Evolutionary conservation across 768 basidiomycete genomes (phyloP).

Genomic region (Holtermannia corniformis): DNA sequence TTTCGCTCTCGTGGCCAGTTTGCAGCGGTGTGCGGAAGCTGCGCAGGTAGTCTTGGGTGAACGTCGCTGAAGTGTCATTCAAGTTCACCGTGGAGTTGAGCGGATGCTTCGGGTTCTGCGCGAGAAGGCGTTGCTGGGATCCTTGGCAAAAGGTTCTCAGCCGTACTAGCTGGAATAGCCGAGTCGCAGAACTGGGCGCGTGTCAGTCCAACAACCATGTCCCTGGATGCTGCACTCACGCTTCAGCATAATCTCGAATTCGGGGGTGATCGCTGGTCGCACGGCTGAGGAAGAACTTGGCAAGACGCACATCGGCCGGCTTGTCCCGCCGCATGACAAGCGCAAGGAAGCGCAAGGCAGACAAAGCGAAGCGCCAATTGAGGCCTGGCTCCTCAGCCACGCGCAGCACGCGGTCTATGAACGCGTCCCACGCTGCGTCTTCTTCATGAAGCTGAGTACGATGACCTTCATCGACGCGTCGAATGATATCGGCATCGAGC

Average conservation of each 20-base stretch:
- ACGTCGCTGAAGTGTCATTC: slow-evolving; percentile 47
- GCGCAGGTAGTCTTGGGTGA: slow-evolving; percentile 52
- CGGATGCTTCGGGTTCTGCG: slow-evolving; percentile 59
- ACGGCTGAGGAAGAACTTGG: slow-evolving; percentile 26
- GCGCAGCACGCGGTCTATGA: slow-evolving; percentile 18
- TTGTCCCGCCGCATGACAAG: slow-evolving; percentile 22
- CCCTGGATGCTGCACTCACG: slow-evolving; percentile 12
- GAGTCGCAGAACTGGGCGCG: slow-evolving; percentile 62
- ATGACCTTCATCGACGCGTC: slow-evolving; percentile 8
- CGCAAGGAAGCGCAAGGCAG: slow-evolving; percentile 20
- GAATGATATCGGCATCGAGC: slow-evolving; percentile 11
- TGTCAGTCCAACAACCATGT: not conserved
- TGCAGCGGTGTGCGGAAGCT: slow-evolving; percentile 51
- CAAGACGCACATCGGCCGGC: slow-evolving; percentile 26
- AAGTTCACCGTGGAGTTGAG: slow-evolving; percentile 51
- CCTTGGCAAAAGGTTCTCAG: slow-evolving; percentile 61
- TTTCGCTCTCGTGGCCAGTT: slow-evolving; percentile 23
- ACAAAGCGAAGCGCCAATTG: slow-evolving; percentile 30
- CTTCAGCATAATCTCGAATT: slow-evolving; percentile 29
- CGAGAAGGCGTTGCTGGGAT: slow-evolving; percentile 54
- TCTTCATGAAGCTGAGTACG: slow-evolving; percentile 6
- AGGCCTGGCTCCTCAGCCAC: slow-evolving; percentile 19
- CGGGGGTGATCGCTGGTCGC: slow-evolving; percentile 33
- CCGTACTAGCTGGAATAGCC: slow-evolving; percentile 60
- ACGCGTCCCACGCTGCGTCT: slow-evolving; percentile 19